Conservation (phyloP, 768 basidiomycete species). For the Panaeolus cyanescens region DNA sequence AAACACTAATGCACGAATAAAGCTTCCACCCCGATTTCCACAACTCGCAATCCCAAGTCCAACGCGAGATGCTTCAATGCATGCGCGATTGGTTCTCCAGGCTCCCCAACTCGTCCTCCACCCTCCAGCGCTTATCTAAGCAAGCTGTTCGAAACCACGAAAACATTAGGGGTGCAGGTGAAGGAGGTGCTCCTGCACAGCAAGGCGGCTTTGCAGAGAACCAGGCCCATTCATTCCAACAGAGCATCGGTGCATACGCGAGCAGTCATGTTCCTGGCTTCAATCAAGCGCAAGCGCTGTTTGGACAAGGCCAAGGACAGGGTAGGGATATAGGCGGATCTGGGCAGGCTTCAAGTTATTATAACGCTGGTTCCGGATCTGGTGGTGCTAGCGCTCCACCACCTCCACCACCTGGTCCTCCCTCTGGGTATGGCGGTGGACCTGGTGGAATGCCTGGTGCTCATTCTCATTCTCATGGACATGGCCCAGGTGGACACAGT, state of each 20-base stretch:
- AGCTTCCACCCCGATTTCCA: constrained; percentile 90
- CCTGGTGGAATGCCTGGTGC: constrained; percentile 3
- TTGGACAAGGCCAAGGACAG: constrained; percentile 31
- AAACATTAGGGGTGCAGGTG: constrained; percentile 61
- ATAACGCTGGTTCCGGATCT: constrained; percentile 18
- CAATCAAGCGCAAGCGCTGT: constrained; percentile 39
- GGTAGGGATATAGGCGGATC: constrained; percentile 14
- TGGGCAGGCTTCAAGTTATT: background rate
- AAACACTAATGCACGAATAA: background rate
- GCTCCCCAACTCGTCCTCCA: constrained; percentile 45
- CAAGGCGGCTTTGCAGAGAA: constrained; percentile 50
- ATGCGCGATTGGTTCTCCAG: constrained; percentile 63
- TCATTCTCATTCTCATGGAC: constrained; percentile 3
- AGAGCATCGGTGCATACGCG: constrained; percentile 46
- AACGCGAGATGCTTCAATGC: constrained; percentile 74
- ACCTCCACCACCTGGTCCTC: background rate
- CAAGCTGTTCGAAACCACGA: constrained; percentile 70
- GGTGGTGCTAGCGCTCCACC: constrained; percentile 15
- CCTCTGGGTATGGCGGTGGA: background rate
- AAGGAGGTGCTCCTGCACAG: constrained; percentile 47
- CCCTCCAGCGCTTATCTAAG: constrained; percentile 61
- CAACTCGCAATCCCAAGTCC: constrained; percentile 60
- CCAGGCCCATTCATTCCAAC: constrained; percentile 52
- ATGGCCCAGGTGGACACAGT: constrained; percentile 11
- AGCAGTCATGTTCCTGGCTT: constrained; percentile 47